Evolutionary conservation across 352 stramenopile genomes (phyloP), one percentile per base, ranked within the genome.

Genomic region (Globisporangium nodosum): DNA sequence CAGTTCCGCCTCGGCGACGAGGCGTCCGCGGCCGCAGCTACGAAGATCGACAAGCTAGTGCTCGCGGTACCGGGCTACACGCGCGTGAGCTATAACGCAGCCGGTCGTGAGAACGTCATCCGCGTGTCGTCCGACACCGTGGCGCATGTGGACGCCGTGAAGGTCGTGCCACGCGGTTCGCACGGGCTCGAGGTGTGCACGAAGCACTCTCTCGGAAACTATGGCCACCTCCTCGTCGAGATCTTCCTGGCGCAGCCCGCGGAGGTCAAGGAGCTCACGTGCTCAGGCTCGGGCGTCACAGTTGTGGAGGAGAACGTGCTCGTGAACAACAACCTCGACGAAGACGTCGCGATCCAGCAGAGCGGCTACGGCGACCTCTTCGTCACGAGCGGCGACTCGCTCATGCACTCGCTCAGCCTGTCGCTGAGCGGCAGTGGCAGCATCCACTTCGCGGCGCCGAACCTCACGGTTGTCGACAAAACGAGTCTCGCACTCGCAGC

Each of bases 281-380:
- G 47, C 20, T 39, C 47, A 1, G 60, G 64, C 33, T 54, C 31
- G 2, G 60, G 60, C 7, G 58, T 62, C 8, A 40, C 70, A 12
- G 64, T 74, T 16, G 45, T 74, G 27, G 60, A 66, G n/a, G 67
- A 74, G 33, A 58, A 60, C 30, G 64, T 74, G 35, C 50, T 74
- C 15, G 49, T 58, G 15, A 60, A 42, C 18, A 60, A 74, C 24
- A 39, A 60, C 13, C 33, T 47, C 0, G 40, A 60, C 0, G 35
- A 61, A 0, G 60, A 59, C 7, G n/a, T 74, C 3, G 20, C 37
- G 13, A 60, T 74, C 47, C 30, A 54, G 15, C 54, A 69, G 18
- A 58, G 54, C 3, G 64, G 67, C 8, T 63, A 54, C 13, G 67
- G 67, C 12, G 60, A 66, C 24, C 35, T 71, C n/a, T 64, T 67